Percentiles rank a stretch among this genome's conserved stretches.
Evolutionary conservation across 1,284 basidiomycete species (phyloP).

Genomic region (Caloboletus firmus): DNA sequence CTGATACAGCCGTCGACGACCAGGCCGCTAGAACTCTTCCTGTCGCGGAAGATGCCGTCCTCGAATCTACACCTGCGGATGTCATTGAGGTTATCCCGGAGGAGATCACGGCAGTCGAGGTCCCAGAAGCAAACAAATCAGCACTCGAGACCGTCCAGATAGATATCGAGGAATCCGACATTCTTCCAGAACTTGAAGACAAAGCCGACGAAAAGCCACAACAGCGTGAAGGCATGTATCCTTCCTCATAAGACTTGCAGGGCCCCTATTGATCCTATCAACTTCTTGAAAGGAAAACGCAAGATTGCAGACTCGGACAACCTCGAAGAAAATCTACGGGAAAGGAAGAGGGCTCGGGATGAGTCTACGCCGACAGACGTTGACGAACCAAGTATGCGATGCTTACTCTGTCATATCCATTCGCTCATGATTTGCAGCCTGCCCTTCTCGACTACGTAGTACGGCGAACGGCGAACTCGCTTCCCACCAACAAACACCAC

Average conservation of each 20-base stretch:
- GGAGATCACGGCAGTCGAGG: constrained; percentile 10
- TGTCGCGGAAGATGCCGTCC: constrained; percentile 16
- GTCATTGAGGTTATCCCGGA: constrained; percentile 9
- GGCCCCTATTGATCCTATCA: neutral
- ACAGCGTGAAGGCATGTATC: constrained; percentile 27
- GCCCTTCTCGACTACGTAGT: constrained; percentile 19
- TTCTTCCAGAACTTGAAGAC: constrained; percentile 18
- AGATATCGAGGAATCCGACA: constrained; percentile 21
- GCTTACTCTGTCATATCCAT: no score
- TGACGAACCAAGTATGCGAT: constrained; percentile 54
- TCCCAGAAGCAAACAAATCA: constrained; percentile 5
- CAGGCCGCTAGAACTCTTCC: constrained; percentile 9
- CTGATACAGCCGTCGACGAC: constrained; percentile 5
- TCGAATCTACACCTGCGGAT: constrained; percentile 9
- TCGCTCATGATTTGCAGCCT: constrained; percentile 19
- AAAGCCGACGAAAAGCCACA: constrained; percentile 3
- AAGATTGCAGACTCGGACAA: constrained; percentile 58
- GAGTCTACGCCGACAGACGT: constrained; percentile 57
- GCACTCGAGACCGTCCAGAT: constrained; percentile 8
- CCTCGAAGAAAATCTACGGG: constrained; percentile 49
- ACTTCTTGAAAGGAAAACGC: constrained; percentile 56
- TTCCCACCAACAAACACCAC: constrained; percentile 30
- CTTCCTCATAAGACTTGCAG: neutral
- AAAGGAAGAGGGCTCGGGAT: constrained; percentile 65
- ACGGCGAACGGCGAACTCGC: constrained; percentile 17